Evolutionary conservation across 129 eudicot species (phyloP).

Genomic region (Flaveria linearis): DNA sequence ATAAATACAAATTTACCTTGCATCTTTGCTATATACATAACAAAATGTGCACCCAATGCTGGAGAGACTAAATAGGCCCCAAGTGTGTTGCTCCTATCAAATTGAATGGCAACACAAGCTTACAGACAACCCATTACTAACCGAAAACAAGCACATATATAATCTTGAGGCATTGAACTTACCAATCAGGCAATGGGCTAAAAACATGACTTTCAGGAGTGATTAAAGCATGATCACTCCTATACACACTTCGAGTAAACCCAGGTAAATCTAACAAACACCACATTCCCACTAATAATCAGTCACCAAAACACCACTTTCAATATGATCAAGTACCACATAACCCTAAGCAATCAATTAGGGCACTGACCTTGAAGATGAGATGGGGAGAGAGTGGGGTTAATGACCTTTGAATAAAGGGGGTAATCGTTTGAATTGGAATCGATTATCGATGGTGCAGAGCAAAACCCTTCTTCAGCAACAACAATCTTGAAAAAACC

Average conservation of each 20-base stretch:
- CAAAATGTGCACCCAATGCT: conserved; percentile 88
- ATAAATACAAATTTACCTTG: conserved; percentile 53
- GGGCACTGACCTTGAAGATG: conserved; percentile 72
- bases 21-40: conserved; percentile 95
- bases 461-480: conserved; percentile 80
- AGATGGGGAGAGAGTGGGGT: conserved; percentile 91
- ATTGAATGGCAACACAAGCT: background rate
- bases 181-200: conserved; percentile 95
- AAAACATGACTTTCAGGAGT: conserved; percentile 98
- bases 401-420: conserved; percentile 75
- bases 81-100: conserved; percentile 68
- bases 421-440: conserved; percentile 39
- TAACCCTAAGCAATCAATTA: conserved; percentile 19
- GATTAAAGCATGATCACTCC: conserved; percentile 87
- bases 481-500: conserved; percentile 45
- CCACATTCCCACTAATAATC: conserved; percentile 14
- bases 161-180: conserved; percentile 28
- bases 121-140: background rate
- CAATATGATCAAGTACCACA: background rate
- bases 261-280: conserved; percentile 86
- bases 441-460: conserved; percentile 54
- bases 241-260: conserved; percentile 88
- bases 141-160: background rate
- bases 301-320: conserved; percentile 18
- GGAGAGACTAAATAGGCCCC: conserved; percentile 94